Evolutionary conservation across 352 stramenopile genomes (phyloP).

Genomic region (Pythium periplocum): DNA sequence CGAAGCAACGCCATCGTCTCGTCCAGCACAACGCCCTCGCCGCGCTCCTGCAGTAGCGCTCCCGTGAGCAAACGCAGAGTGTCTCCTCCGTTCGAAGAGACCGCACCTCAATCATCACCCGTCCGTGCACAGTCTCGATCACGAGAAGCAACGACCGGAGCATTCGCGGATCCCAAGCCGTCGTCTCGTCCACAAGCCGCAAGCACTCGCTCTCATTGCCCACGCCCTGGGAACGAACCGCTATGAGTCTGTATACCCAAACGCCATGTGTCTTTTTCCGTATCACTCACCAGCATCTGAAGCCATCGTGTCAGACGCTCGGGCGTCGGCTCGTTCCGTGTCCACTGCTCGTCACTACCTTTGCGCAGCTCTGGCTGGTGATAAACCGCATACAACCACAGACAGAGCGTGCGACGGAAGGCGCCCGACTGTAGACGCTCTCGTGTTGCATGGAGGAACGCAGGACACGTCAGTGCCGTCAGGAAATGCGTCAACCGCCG

Average conservation of each 20-base stretch:
- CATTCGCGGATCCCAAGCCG: neutral
- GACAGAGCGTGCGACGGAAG: slow-evolving; percentile 28
- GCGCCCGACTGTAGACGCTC: slow-evolving; percentile 11
- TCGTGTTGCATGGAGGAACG: slow-evolving; percentile 18
- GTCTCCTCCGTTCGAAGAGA: neutral
- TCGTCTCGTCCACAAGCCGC: no score
- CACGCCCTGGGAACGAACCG: no score
- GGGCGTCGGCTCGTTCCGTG: slow-evolving; percentile 19
- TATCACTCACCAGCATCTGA: slow-evolving; percentile 14
- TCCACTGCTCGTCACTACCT: slow-evolving; percentile 27
- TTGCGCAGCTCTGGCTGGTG: slow-evolving; percentile 19
- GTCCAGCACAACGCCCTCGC: slow-evolving; percentile 1
- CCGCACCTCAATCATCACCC: slow-evolving; percentile 37
- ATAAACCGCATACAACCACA: slow-evolving; percentile 43
- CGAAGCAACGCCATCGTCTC: slow-evolving; percentile 8
- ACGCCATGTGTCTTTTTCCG: no score
- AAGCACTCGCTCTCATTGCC: no score
- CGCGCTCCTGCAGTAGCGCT: slow-evolving; percentile 7
- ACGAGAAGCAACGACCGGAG: slow-evolving; percentile 12
- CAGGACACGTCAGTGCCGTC: slow-evolving; percentile 26
- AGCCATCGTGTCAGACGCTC: slow-evolving; percentile 31
- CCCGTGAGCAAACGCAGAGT: neutral
- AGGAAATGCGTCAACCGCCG: slow-evolving; percentile 21
- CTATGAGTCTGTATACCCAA: no score
- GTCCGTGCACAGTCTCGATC: slow-evolving; percentile 38